Percentiles rank a stretch among this genome's conserved stretches.
Evolutionary conservation across 164 flowering plant genomes (phyloP).

Genomic region (Chimonanthus salicifolius): DNA sequence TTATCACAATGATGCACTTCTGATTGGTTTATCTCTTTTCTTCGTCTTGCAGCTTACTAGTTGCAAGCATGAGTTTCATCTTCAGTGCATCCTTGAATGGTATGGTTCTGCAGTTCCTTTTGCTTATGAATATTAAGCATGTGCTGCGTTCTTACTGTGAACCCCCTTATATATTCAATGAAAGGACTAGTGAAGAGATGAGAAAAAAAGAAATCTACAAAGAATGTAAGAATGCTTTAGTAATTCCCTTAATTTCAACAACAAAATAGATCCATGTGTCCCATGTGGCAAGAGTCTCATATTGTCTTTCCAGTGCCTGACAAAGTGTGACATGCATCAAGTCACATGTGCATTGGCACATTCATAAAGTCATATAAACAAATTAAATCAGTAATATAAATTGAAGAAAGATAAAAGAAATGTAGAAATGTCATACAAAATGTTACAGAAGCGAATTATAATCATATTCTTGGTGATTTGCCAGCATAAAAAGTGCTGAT

Average conservation of each 20-base stretch:
- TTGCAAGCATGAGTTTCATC: constrained; percentile 98
- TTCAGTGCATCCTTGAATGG: constrained; percentile 97
- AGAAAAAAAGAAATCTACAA: neutral
- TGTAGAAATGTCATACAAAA: too few species aligned
- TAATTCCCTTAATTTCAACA: too few species aligned
- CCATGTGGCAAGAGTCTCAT: neutral
- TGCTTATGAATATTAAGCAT: neutral
- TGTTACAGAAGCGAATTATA: too few species aligned
- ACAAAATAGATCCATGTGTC: too few species aligned
- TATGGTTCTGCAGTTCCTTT: constrained; percentile 17
- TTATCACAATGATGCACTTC: neutral
- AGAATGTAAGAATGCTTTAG: neutral
- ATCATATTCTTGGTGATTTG: too few species aligned
- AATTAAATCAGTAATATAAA: too few species aligned
- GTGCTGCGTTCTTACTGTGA: neutral
- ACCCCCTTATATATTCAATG: too few species aligned
- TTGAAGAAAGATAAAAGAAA: too few species aligned
- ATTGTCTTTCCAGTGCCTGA: neutral
- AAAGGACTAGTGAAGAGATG: neutral
- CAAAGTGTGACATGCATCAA: neutral
- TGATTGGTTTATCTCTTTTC: neutral
- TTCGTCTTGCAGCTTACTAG: constrained; percentile 56
- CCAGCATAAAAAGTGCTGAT: too few species aligned
- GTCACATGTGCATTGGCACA: too few species aligned
- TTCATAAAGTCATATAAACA: too few species aligned